phyloP scores from a whole-genome alignment of 148 eudicot genomes.

The Cornus suecica region DNA sequence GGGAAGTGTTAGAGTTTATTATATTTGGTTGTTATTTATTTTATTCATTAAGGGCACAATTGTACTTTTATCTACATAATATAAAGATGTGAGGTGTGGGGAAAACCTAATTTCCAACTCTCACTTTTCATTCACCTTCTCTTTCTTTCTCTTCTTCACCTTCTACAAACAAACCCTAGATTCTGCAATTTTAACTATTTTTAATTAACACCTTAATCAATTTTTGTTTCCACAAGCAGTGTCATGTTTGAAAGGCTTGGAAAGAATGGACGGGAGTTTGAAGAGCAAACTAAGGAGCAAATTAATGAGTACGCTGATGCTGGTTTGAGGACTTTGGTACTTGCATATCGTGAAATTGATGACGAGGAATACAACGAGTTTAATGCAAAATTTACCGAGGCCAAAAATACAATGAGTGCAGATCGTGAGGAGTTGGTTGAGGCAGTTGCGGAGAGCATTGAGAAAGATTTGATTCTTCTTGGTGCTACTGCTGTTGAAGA shows the following conservation, averaged over 20 bases:
- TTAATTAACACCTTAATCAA: neutral
- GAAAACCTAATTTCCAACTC: too few relatives aligned
- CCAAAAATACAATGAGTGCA: conserved; percentile 43
- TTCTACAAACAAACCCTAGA: too few relatives aligned
- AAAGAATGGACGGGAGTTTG: conserved; percentile 40
- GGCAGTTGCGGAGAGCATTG: conserved; percentile 44
- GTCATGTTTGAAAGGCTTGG: conserved; percentile 64
- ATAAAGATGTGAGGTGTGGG: too few relatives aligned
- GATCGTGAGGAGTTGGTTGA: conserved; percentile 56
- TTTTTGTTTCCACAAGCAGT: conserved; percentile 26
- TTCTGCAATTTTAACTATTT: too few relatives aligned
- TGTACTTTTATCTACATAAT: too few relatives aligned
- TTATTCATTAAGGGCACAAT: too few relatives aligned
- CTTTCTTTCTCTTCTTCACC: too few relatives aligned
- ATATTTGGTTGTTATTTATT: too few relatives aligned
- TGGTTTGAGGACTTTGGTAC: conserved; percentile 61
- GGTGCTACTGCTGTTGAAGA: conserved; percentile 84
- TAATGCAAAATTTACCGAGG: conserved; percentile 34
- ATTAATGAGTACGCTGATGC: conserved; percentile 54
- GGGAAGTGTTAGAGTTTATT: too few relatives aligned
- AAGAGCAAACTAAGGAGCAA: conserved; percentile 51
- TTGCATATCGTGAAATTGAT: conserved; percentile 54
- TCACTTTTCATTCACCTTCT: too few relatives aligned
- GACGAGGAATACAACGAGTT: conserved; percentile 44
- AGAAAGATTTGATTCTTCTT: conserved; percentile 51